Base-by-base conservation (phyloP, 2,329 filamentous ascomycete genomes). In the Xylaria sp. region DNA sequence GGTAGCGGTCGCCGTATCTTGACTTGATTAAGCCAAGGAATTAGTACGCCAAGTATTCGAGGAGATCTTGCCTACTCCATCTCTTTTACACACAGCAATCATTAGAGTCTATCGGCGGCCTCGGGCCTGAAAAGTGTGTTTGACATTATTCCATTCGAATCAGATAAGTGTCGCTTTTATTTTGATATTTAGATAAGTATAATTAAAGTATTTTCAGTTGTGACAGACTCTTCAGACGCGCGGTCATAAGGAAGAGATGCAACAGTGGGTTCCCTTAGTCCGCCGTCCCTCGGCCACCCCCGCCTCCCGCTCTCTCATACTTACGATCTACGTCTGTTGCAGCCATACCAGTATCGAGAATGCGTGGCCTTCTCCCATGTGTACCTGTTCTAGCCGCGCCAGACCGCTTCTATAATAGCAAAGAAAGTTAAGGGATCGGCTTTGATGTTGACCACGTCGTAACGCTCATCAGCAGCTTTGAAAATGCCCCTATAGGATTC, bases 401-500 rank as follows among this genome's bases (percentile, higher is more conserved):
- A 78, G 6, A 77, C 73, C n/a, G 73, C 76, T 62, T 78, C 76
- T 11, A 78, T 73, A 3, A 77, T 70, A 1, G 75, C 74, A 37
- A 78, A 75, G 64, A 78, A 79, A 5, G 70, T 72, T 56, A 74
- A 38, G 1, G 77, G 75, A n/a, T 77, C 73, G 0, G 74, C 75
- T 59, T 77, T 73, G 2, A 77, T 61, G 11, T 71, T 70, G 2
- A 74, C 70, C 17, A 83, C 71, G n/a, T 79, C 75, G 46, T 80
- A 82, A 12, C 80, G 70, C 66, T 79, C 75, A 60, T 84, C 82
- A 2, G 82, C 81, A 47, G 71, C 67, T n/a, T 64, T 67, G 66
- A 84, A 80, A 2, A 84, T 72, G 15, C 71, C 70, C 68, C 76
- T 77, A 79, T 82, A 85, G 4, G 78, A 79, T n/a, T 77, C 73